Evolutionary conservation across 1,139 yeast genomes (phyloP).

Genomic region (Blastobotrys persicus): DNA sequence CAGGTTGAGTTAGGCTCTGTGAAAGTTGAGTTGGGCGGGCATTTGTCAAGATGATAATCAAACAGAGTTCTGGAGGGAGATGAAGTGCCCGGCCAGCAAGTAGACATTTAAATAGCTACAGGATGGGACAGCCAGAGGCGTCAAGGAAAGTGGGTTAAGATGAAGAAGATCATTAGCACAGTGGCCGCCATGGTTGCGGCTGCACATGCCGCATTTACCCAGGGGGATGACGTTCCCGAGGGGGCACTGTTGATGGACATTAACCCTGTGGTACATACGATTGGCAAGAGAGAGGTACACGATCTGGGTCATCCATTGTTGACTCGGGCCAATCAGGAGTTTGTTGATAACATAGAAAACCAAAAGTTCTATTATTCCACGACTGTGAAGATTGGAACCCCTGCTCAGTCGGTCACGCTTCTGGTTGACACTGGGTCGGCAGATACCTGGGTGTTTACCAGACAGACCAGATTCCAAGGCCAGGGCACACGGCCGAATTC

Average conservation of each 20-base stretch:
- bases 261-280: slow-evolving; percentile 24
- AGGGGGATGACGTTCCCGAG: slow-evolving; percentile 21
- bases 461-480: slow-evolving; percentile 28
- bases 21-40: no score
- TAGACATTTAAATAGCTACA: background rate
- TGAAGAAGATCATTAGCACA: slow-evolving; percentile 1
- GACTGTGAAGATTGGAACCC: slow-evolving; percentile 32
- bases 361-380: slow-evolving; percentile 39
- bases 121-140: background rate
- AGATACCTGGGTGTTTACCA: slow-evolving; percentile 58
- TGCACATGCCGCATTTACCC: background rate
- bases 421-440: slow-evolving; percentile 67
- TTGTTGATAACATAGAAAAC: slow-evolving; percentile 34
- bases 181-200: background rate
- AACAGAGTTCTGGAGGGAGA: slow-evolving; percentile 1
- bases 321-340: slow-evolving; percentile 22
- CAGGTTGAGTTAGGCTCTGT: no score
- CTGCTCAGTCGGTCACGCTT: slow-evolving; percentile 29
- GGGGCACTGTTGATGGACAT: slow-evolving; percentile 29
- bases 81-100: background rate
- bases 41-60: background rate
- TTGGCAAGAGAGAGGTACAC: slow-evolving; percentile 20
- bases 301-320: slow-evolving; percentile 20
- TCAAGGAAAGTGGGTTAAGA: background rate
- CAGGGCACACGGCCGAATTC: slow-evolving; percentile 29